Evolutionary conservation across 1,284 basidiomycete species (phyloP).

Genomic region (Moesziomyces sp.): DNA sequence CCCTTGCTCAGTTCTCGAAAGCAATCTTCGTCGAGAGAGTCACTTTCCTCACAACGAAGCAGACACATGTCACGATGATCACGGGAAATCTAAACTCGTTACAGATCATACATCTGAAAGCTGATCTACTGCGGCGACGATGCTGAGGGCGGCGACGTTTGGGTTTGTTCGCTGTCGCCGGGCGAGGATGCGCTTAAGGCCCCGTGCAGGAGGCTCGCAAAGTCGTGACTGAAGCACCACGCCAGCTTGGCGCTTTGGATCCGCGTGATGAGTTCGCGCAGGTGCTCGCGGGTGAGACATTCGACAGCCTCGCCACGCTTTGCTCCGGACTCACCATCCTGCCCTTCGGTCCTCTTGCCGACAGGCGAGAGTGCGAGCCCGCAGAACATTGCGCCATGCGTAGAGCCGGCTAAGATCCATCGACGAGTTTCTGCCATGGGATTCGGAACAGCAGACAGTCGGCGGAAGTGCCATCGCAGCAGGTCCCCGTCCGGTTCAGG

Average conservation of each 20-base stretch:
- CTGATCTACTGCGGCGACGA: too few relatives aligned
- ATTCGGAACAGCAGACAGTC: neutral
- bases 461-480: conserved; percentile 12
- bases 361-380: conserved; percentile 15
- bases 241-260: conserved; percentile 15
- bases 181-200: conserved; percentile 3
- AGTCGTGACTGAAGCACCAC: conserved; percentile 38
- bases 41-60: too few relatives aligned
- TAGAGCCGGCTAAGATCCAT: conserved; percentile 36
- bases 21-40: too few relatives aligned
- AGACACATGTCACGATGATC: neutral
- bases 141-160: too few relatives aligned
- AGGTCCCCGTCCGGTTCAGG: conserved; percentile 12
- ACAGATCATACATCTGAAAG: too few relatives aligned
- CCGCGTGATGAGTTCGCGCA: conserved; percentile 20
- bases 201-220: conserved; percentile 19
- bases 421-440: conserved; percentile 24
- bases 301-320: neutral
- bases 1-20: too few relatives aligned
- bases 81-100: too few relatives aligned
- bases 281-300: conserved; percentile 5
- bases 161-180: too few relatives aligned
- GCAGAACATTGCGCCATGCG: conserved; percentile 23
- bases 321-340: neutral
- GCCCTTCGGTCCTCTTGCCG: neutral